Conservation (phyloP, 2,329 filamentous ascomycete genomes). For the Colletotrichum tropicale region DNA sequence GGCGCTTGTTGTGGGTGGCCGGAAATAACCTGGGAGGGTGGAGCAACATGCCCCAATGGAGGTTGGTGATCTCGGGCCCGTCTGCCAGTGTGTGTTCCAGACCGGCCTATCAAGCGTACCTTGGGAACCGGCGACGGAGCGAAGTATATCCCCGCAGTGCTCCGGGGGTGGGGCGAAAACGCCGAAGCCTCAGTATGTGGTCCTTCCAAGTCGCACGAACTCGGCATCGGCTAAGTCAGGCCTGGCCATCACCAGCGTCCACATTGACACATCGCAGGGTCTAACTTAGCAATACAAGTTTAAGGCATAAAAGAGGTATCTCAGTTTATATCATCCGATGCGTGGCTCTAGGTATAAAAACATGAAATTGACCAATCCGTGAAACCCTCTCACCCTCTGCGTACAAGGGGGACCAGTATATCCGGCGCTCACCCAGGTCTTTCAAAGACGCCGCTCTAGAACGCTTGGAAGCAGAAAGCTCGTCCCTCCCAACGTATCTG, state of each 20-base stretch:
- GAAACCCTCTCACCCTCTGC: background rate
- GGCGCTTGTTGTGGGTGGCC: background rate
- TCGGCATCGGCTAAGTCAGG: background rate
- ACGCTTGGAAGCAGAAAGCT: background rate
- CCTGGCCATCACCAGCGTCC: background rate
- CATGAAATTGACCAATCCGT: background rate
- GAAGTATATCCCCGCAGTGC: background rate
- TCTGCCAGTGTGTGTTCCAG: background rate
- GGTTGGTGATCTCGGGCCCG: background rate
- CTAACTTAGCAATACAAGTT: background rate
- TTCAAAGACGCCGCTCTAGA: slow-evolving; percentile 5
- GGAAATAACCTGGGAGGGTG: background rate
- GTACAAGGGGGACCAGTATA: background rate
- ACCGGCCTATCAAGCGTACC: background rate
- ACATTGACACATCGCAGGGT: background rate
- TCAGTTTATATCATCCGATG: slow-evolving; percentile 18
- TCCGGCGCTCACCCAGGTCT: background rate
- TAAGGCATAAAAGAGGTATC: slow-evolving; percentile 18
- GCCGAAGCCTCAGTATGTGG: background rate
- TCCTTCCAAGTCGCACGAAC: background rate
- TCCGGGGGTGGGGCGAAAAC: background rate
- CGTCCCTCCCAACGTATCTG: background rate
- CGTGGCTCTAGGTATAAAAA: slow-evolving; percentile 12
- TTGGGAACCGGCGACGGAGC: background rate
- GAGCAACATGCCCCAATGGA: background rate